phyloP scores from a whole-genome alignment of 495 filamentous ascomycete genomes.

The Penicillium maclennaniae region DNA sequence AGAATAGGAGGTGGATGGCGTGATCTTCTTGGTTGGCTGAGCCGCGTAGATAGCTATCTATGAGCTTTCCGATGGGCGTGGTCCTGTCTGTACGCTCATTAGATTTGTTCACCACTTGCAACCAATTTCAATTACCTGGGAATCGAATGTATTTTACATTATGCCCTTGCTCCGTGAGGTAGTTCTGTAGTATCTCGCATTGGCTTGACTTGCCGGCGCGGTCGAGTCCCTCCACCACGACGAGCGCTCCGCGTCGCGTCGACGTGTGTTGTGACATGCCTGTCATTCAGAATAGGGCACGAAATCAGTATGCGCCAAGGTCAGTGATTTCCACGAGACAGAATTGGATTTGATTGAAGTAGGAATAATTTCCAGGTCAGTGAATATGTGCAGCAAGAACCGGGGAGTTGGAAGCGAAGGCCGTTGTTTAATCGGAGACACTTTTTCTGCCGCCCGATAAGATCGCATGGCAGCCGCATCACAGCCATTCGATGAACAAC shows the following conservation, averaged over 20 bases:
- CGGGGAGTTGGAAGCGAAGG: not conserved
- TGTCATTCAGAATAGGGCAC: constrained; percentile 11
- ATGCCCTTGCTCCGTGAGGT: constrained; percentile 57
- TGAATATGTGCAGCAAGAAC: not conserved
- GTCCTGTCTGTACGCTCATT: constrained; percentile 60
- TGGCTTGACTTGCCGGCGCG: constrained; percentile 95
- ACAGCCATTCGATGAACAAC: constrained; percentile 14
- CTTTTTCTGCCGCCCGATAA: constrained; percentile 23
- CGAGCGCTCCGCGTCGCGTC: constrained; percentile 64
- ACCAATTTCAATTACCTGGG: constrained; percentile 58
- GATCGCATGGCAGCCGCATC: constrained; percentile 5
- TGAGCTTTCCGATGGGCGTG: constrained; percentile 86
- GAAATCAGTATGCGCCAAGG: not conserved
- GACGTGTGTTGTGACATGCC: constrained; percentile 5
- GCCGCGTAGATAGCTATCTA: constrained; percentile 78
- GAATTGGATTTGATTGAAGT: not conserved
- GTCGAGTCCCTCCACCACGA: constrained; percentile 92
- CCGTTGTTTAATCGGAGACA: constrained; percentile 10
- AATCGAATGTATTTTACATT: constrained; percentile 76
- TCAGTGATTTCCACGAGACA: not conserved
- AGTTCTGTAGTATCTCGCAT: constrained; percentile 66
- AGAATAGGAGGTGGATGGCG: constrained; percentile 91
- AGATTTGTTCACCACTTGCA: constrained; percentile 2
- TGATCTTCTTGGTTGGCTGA: constrained; percentile 80
- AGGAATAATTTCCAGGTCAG: not conserved